Base-by-base conservation (phyloP, 805 yeast species). In the Clavispora carvajalis region DNA sequence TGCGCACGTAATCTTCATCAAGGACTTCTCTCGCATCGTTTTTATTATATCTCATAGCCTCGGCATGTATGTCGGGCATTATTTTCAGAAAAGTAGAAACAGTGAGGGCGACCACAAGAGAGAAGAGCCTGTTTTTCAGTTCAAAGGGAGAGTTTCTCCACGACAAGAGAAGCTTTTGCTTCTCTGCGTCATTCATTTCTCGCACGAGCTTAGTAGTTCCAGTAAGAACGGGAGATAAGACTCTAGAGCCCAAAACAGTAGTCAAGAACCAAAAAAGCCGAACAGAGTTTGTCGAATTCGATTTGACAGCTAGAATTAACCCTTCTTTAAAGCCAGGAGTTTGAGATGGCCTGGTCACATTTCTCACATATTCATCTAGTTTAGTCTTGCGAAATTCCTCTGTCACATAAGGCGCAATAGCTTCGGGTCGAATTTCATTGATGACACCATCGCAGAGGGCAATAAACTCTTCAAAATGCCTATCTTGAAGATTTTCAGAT, bases 61-160 rank as follows among this genome's bases (percentile, higher is more conserved):
- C 48, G 28, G 53, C 47, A 44, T 67, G 68, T 23, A 64, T 40
- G 1, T 62, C 66, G 6, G 63, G 56, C 7, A 67, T 66, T 16
- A 54, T 33, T 12, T 50, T 43, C 4, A 53, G 47, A 43, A 59
- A 71, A 0, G 61, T 45, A 22, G 53, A 33, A 16, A 58, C 39
- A 7, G 64, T 41, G 12, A 70, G 22, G 7, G 58, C 38, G 15
- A 43, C 30, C 33, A 73, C 39, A 17, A 64, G 48, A 21, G 58
- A 45, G 49, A 57, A 67, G 7, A 75, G 48, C 39, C 59, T 52
- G 34, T 74, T 61, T 37, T 65, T 61, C 10, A 46, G 38, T 3
- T 58, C 40, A 16, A 75, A 16, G 2, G 67, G 67, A 7, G 79
- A 70, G 42, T 58, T 58, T 25, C 67, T 53, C 78, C 77, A 72